phyloP scores from a whole-genome alignment of 163 green algal species.

The Trebouxiophyceae sp. region DNA sequence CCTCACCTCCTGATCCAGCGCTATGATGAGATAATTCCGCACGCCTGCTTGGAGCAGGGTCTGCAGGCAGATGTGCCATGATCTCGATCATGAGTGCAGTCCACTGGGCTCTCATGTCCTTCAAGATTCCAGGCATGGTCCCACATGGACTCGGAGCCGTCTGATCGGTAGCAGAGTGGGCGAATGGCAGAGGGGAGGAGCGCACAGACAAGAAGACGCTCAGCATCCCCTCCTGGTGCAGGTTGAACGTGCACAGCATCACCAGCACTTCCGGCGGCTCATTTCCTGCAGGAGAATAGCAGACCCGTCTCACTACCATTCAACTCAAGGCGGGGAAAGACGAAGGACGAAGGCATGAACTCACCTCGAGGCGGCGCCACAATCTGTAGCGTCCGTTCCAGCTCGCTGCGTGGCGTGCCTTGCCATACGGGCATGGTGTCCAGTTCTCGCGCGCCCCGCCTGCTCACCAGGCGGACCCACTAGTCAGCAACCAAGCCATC shows the following conservation, averaged over 20 bases:
- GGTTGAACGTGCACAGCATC: constrained; percentile 73
- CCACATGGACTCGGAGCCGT: not conserved
- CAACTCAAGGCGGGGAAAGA: no score
- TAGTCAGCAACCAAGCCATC: no score
- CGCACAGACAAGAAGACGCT: constrained; percentile 15
- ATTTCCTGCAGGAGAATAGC: constrained; percentile 9
- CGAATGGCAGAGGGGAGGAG: not conserved
- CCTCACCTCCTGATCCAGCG: constrained; percentile 68
- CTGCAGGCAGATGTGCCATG: constrained; percentile 14
- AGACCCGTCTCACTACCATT: no score
- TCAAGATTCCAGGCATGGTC: not conserved
- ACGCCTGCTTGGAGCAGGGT: constrained; percentile 21
- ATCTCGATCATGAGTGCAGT: no score
- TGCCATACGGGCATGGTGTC: not conserved
- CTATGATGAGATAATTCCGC: constrained; percentile 77
- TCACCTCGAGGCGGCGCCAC: no score
- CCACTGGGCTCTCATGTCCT: no score
- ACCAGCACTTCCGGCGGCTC: constrained; percentile 48
- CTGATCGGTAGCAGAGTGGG: not conserved
- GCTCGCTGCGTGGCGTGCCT: not conserved
- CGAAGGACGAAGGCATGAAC: no score
- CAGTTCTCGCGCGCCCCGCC: no score
- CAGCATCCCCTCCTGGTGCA: constrained; percentile 57
- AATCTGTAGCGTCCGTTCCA: not conserved
- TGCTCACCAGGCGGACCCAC: no score